Base-by-base conservation (phyloP, 768 basidiomycete species). In the Royoungia palumana region DNA sequence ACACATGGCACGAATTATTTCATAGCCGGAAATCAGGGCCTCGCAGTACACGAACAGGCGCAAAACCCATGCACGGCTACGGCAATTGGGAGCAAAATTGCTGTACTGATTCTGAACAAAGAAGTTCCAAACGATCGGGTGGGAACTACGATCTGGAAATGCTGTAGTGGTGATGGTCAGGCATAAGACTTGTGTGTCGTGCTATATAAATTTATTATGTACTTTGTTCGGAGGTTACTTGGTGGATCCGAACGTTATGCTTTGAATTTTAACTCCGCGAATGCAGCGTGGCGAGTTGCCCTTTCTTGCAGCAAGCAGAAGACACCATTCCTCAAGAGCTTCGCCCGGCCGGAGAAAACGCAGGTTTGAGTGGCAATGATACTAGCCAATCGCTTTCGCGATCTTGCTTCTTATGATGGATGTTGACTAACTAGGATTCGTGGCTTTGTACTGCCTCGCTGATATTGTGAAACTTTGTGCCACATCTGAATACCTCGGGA, bases 11-110 rank as follows among this genome's bases (percentile, higher is more conserved):
- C 12, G n/a, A 41, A 42, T 55, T 30, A 37, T 48, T 60, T 65
- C 64, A 66, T 64, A 41, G 45, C 55, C 64, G 61, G 49, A 51
- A 25, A 63, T 55, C 55, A 50, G 44, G 48, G n/a, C n/a, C n/a
- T n/a, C 37, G 49, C 17, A 51, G 55, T 24, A 37, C 24, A 36
- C 22, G 24, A 25, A 8, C 2, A 17, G 44, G 50, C 40, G 40
- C 60, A 41, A 49, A 49, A 32, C 37, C 35, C 24, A 35, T 35
- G 47, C 42, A 30, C 36, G 52, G 38, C 46, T 25, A 35, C 35
- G 38, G 41, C 14, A 42, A 8, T 21, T n/a, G 44, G 40, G 21
- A 34, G 24, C 24, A 28, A 4, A 28, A 22, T 47, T 54, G 46
- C 46, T 49, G 49, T 53, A 32, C 30, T 5, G 32, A 32, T 50